Base-by-base conservation (phyloP, 75 land plant genomes). In the Cunninghamia lanceolata region DNA sequence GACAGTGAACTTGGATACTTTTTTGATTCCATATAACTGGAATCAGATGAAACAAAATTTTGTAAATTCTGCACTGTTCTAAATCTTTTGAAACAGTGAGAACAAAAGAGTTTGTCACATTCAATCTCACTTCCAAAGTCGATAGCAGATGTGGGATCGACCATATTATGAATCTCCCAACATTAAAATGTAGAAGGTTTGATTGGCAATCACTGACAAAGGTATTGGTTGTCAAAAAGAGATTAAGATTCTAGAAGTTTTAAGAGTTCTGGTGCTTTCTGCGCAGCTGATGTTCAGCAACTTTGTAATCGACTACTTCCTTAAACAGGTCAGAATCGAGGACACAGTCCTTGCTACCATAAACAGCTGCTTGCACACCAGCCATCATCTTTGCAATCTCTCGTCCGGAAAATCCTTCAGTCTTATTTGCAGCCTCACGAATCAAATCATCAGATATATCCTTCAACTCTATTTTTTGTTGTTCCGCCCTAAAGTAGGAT, bases 361-460 rank as follows among this genome's bases (percentile, higher is more conserved):
- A 98, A 13, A 98, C 99, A 54, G 96, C 93, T 47, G 99, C 99
- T 85, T 94, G 98, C 35, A 95, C 93, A 86, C 97, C 88, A 13
- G 99, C 97, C 93, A 98, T 91, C 82, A 96, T 89, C 83, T 98
- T 98, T 32, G 99, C 99, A 53, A 95, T 96, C 89, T 98, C 99
- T 71, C 99, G 94, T 34, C 99, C 99, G 39, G 99, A 96, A 88
- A 98, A 98, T 35, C 99, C 99, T 78, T 95, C 96, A 0, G 94
- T 96, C 84, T 92, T 96, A 30, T 21, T 36, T 9, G 99, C 99
- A 53, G 96, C 99, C 76, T 96, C 98, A 45, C 87, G 88, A 76
- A 96, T 68, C 42, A 95, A 85, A 43, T 98, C 99, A 19, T 98
- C 99, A 3, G 94, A 87, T n/a, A 98, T 35, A 47, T 91, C 97